These are phyloP conservation scores for Wickerhamomyces hampshirensis DNA, from an alignment of 805 yeast genomes.

Conservation along the genomic window DNA sequence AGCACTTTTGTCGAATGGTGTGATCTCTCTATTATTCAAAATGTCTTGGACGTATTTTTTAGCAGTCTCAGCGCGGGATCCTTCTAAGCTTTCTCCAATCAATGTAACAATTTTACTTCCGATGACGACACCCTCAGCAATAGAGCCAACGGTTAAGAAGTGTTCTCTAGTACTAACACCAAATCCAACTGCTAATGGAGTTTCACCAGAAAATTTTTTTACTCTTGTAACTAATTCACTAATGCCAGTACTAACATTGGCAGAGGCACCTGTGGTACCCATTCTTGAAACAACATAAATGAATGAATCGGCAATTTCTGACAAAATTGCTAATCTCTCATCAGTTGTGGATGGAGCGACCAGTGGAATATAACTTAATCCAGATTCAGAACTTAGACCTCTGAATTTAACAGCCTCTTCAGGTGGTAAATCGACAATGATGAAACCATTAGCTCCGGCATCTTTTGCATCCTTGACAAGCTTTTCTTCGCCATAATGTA, in stretches of 20 bases:
- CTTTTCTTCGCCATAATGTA: constrained; percentile 83
- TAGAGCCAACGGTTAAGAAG: constrained; percentile 67
- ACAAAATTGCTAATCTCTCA: constrained; percentile 72
- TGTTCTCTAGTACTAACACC: constrained; percentile 96
- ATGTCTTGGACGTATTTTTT: constrained; percentile 64
- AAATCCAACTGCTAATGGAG: constrained; percentile 92
- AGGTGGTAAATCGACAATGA: constrained; percentile 95
- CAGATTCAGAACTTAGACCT: constrained; percentile 58
- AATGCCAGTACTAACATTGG: constrained; percentile 57
- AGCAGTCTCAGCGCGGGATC: constrained; percentile 58
- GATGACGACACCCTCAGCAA: constrained; percentile 94
- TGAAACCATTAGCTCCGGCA: constrained; percentile 94
- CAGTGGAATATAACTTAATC: constrained; percentile 82
- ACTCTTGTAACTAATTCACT: constrained; percentile 69
- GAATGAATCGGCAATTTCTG: constrained; percentile 89
- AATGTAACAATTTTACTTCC: constrained; percentile 80
- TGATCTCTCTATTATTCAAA: constrained; percentile 50
- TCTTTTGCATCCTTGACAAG: constrained; percentile 71
- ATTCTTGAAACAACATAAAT: constrained; percentile 94
- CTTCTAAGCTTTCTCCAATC: constrained; percentile 59
- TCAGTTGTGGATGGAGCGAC: constrained; percentile 97
- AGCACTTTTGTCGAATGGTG: constrained; percentile 15
- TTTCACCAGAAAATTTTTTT: constrained; percentile 66
- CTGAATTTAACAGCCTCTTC: constrained; percentile 93
- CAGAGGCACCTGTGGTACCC: constrained; percentile 95